phyloP scores from a whole-genome alignment of 495 filamentous ascomycete species.

The Penicillium alfredii region DNA sequence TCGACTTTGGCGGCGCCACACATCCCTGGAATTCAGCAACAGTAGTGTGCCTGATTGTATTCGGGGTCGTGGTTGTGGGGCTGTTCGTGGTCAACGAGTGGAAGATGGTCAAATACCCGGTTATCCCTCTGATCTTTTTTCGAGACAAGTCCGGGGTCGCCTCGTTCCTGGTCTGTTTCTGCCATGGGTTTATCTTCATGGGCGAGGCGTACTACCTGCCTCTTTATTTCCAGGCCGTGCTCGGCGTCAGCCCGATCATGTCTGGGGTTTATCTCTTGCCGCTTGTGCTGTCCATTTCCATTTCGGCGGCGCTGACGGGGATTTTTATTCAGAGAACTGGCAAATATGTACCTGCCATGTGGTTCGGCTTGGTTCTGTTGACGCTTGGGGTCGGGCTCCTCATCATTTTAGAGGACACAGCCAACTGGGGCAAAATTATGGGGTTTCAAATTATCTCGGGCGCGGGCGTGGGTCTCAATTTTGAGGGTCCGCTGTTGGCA shows the following conservation, averaged over 20 bases:
- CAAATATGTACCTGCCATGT: constrained; percentile 48
- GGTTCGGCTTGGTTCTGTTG: constrained; percentile 50
- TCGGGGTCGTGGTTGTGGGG: constrained; percentile 50
- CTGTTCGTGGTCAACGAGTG: constrained; percentile 62
- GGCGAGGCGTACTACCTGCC: constrained; percentile 45
- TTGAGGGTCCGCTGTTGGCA: constrained; percentile 38
- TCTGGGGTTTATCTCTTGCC: constrained; percentile 71
- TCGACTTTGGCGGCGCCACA: constrained; percentile 61
- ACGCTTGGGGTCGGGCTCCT: constrained; percentile 61
- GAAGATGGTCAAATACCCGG: constrained; percentile 60
- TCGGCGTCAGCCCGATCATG: constrained; percentile 56
- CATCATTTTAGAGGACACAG: constrained; percentile 46
- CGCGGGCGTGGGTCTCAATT: constrained; percentile 59
- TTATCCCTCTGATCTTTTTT: constrained; percentile 66
- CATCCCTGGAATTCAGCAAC: constrained; percentile 61
- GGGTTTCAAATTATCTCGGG: constrained; percentile 45
- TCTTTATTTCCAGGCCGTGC: constrained; percentile 51
- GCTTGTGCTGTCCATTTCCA: constrained; percentile 55
- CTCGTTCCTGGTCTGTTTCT: constrained; percentile 28
- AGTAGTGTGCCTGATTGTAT: constrained; percentile 69
- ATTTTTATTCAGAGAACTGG: constrained; percentile 48
- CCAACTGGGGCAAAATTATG: constrained; percentile 55
- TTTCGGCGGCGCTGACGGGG: constrained; percentile 45
- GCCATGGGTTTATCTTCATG: constrained; percentile 42
- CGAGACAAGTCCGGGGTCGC: constrained; percentile 41